Evolutionary conservation across 139 green algal species (phyloP).

Genomic region (Chlorella sp.): DNA sequence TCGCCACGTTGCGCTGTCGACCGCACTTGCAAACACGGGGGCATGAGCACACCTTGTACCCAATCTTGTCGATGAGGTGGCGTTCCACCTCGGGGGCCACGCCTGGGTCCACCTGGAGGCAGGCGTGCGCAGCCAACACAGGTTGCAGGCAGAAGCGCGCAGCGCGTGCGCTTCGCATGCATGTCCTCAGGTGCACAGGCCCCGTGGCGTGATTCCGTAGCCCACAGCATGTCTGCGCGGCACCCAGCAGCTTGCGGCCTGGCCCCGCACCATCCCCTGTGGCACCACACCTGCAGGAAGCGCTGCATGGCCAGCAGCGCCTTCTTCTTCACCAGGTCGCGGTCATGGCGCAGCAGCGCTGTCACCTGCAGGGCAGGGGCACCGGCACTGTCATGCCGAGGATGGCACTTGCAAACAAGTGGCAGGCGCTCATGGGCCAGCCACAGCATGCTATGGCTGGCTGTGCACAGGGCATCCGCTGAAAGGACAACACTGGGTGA

Average conservation of each 20-base stretch:
- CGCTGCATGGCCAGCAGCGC: slow-evolving; percentile 92
- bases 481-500: neutral
- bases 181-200: too few relatives aligned
- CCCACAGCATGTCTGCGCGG: too few relatives aligned
- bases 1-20: too few relatives aligned
- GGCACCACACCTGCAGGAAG: slow-evolving; percentile 67
- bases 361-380: slow-evolving; percentile 48
- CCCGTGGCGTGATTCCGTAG: too few relatives aligned
- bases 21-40: too few relatives aligned
- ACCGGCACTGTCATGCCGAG: too few relatives aligned
- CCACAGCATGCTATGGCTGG: too few relatives aligned
- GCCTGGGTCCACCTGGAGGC: slow-evolving; percentile 72
- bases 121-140: slow-evolving; percentile 31
- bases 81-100: slow-evolving; percentile 42
- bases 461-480: neutral
- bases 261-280: too few relatives aligned
- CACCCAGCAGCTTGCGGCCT: neutral
- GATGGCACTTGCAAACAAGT: too few relatives aligned
- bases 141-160: too few relatives aligned
- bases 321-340: slow-evolving; percentile 94
- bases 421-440: too few relatives aligned
- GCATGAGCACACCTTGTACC: slow-evolving; percentile 47
- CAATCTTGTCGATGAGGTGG: slow-evolving; percentile 46
- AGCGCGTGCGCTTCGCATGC: neutral
- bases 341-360: slow-evolving; percentile 77